phyloP scores from a whole-genome alignment of 2,329 filamentous ascomycete species.

The Phaeosphaeria sp. region DNA sequence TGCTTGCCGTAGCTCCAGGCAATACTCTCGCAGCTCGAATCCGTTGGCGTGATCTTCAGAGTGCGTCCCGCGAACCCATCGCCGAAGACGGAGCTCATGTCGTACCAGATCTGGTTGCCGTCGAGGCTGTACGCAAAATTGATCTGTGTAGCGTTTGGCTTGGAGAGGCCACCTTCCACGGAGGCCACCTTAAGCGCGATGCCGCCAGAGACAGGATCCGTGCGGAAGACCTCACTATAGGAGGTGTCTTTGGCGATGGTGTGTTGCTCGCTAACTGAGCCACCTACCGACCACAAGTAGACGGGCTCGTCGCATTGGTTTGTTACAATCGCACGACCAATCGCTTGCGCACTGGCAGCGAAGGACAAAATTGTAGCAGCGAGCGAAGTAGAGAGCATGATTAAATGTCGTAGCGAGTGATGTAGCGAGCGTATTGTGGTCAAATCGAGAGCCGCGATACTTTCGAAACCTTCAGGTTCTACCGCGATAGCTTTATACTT shows the following conservation, averaged over 20 bases:
- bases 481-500: not conserved
- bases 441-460: not conserved
- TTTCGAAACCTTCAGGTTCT: not conserved
- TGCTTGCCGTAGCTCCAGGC: constrained; percentile 30
- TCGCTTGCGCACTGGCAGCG: constrained; percentile 15
- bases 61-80: constrained; percentile 33
- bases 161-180: constrained; percentile 27
- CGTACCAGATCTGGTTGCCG: constrained; percentile 30
- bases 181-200: constrained; percentile 33
- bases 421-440: not conserved
- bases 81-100: constrained; percentile 36
- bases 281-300: constrained; percentile 40
- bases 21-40: constrained; percentile 30
- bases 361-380: constrained; percentile 10
- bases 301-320: constrained; percentile 38
- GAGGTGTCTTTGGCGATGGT: constrained; percentile 28
- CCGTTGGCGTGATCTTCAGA: constrained; percentile 30
- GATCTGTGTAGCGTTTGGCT: constrained; percentile 36
- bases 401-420: constrained; percentile 5
- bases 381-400: constrained; percentile 22
- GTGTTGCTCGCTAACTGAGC: constrained; percentile 19
- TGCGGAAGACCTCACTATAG: constrained; percentile 32
- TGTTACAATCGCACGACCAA: constrained; percentile 39
- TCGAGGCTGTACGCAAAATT: constrained; percentile 40
- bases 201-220: constrained; percentile 27